Evolutionary conservation across 2,329 filamentous ascomycete genomes (phyloP), one percentile per base, ranked within the genome.

Genomic region (Aspergillus latus): DNA sequence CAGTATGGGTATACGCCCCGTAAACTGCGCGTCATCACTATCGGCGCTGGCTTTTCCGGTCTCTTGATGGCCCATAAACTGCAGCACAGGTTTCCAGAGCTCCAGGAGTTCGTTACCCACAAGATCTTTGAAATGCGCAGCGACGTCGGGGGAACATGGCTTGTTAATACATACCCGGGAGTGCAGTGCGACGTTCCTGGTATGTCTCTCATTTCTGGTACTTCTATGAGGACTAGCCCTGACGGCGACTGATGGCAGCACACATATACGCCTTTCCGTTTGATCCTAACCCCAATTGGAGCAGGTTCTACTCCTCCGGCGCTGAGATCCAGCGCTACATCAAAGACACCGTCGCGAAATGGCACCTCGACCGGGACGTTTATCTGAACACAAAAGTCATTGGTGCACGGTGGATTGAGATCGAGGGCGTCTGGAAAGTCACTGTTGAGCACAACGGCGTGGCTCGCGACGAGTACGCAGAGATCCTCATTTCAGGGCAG

Each of bases 271-370:
- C 71, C n/a, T 74, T 73, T 28, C 74, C 72, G 3, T 80, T 75
- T 55, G 72, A 75, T 9, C 74, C 75, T 1, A 55, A 55, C 32
- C 53, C 46, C 30, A 50, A 50, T 40, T 55, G 53, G 53, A 50
- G 36, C 5, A 44, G 37, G 2, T 55, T 50, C 47, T 55, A 50
- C 40, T 36, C 53, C 21, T 39, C 36, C 47, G 53, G 73, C 1
- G 61, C 63, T 10, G 76, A 79, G 59, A 79, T 80, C 28, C 67
- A 72, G n/a, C 68, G 73, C n/a, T 80, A 80, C 58, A 73, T 78
- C 65, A 66, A 74, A 43, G 54, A 60, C 1, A 69, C 69, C 4
- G 73, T 73, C 4, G 68, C 64, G 39, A 77, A 78, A 60, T 74
- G 73, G 57, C 66, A 71, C 21, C 67, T 77, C 0, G 73, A 74